Evolutionary conservation across 768 basidiomycete species (phyloP).

Genomic region (Lactifluus rugatus): DNA sequence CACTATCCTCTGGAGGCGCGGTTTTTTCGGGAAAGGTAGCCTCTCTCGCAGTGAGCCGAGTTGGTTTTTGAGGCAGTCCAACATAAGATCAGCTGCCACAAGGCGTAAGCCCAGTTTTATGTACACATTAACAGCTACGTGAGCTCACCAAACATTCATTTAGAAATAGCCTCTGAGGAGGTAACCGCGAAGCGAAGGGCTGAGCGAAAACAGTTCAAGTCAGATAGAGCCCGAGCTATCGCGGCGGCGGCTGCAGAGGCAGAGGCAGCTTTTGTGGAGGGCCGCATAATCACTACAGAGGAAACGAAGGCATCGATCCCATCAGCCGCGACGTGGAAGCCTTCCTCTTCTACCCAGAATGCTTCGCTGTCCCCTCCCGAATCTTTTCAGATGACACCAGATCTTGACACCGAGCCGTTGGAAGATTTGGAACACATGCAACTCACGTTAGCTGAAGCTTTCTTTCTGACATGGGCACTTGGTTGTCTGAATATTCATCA

Average conservation of each 20-base stretch:
- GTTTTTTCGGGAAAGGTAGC: constrained; percentile 97
- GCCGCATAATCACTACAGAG: constrained; percentile 48
- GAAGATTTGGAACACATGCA: constrained; percentile 86
- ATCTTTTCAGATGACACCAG: constrained; percentile 25
- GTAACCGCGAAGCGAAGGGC: constrained; percentile 78
- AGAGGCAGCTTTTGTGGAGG: constrained; percentile 68
- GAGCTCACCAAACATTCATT: background rate
- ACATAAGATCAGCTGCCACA: constrained; percentile 41
- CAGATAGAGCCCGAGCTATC: constrained; percentile 82
- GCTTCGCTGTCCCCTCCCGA: constrained; percentile 19
- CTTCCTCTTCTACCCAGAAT: constrained; percentile 26
- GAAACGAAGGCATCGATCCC: constrained; percentile 51
- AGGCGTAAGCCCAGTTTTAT: constrained; percentile 41
- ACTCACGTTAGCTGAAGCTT: constrained; percentile 80
- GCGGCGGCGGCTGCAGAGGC: constrained; percentile 74
- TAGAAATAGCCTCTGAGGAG: constrained; percentile 83
- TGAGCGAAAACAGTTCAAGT: constrained; percentile 88
- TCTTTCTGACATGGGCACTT: constrained; percentile 77
- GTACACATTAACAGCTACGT: background rate
- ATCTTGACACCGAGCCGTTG: constrained; percentile 42
- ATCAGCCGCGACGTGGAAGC: constrained; percentile 75
- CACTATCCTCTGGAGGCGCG: constrained; percentile 70
- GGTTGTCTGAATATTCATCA: constrained; percentile 70
- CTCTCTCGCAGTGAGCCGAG: constrained; percentile 91
- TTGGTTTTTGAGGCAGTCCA: constrained; percentile 78